Evolutionary conservation across 257 asterid genomes (phyloP).

Genomic region (Nyctanthes arbortristis): DNA sequence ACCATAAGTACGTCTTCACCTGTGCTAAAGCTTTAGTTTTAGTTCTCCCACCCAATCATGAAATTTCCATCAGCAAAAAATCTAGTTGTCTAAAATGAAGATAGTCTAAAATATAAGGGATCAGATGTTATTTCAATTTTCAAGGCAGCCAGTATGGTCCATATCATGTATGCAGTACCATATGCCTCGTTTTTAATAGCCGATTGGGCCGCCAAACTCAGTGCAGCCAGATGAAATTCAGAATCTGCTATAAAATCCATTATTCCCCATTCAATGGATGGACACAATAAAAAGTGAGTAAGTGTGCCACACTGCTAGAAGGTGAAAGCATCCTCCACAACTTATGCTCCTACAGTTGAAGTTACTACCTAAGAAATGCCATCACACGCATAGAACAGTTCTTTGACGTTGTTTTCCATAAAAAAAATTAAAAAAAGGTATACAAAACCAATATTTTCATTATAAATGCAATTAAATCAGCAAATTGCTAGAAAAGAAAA

Average conservation of each 20-base stretch:
- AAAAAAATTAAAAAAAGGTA: not conserved
- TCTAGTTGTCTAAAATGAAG: not conserved
- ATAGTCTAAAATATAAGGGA: conserved; percentile 2
- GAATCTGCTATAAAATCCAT: not conserved
- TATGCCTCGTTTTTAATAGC: not conserved
- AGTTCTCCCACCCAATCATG: not conserved
- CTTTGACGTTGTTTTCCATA: conserved; percentile 4
- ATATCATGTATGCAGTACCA: not conserved
- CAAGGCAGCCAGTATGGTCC: not conserved
- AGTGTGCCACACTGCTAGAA: not conserved
- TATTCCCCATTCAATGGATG: not conserved
- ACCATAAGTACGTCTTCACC: not conserved
- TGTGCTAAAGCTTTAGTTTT: not conserved
- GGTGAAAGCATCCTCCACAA: not conserved
- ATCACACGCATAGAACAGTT: not conserved
- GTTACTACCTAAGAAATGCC: not conserved
- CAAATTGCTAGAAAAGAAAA: not conserved
- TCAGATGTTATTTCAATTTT: not conserved
- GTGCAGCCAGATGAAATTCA: not conserved
- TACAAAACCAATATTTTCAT: not conserved
- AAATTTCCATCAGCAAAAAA: not conserved
- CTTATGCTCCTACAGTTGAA: conserved; percentile 5
- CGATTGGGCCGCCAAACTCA: not conserved
- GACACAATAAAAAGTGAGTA: not conserved
- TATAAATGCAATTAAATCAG: not conserved